phyloP scores from a whole-genome alignment of 306 rosid species.

The Vigna angularis region DNA sequence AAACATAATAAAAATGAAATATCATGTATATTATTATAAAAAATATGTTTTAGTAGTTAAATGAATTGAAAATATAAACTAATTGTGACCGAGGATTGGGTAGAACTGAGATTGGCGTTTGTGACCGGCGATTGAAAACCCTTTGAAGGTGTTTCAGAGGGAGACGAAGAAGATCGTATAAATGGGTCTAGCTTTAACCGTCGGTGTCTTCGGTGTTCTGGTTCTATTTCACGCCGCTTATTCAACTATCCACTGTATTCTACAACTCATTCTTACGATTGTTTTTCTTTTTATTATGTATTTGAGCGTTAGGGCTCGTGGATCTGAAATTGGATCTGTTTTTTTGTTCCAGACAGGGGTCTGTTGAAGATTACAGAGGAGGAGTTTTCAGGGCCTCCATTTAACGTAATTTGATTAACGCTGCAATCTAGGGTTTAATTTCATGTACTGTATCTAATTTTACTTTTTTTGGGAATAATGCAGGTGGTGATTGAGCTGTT shows the following conservation, averaged over 20 bases:
- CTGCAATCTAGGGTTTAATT: not conserved
- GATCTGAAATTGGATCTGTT: constrained; percentile 36
- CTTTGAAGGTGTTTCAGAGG: not conserved
- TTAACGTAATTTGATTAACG: constrained; percentile 48
- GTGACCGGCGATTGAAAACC: not conserved
- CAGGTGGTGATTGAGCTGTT: constrained; percentile 73
- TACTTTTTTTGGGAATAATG: not conserved
- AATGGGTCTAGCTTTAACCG: constrained; percentile 60
- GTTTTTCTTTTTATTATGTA: not conserved
- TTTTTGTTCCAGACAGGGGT: constrained; percentile 62
- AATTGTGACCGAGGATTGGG: not conserved
- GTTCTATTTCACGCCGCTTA: constrained; percentile 77
- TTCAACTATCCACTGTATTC: constrained; percentile 72
- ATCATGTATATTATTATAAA: too few species aligned
- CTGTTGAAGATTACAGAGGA: constrained; percentile 79
- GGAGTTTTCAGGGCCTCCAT: constrained; percentile 81
- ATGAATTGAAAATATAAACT: not conserved
- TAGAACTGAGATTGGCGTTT: not conserved
- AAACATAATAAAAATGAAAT: too few species aligned
- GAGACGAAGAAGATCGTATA: not conserved
- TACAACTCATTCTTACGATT: not conserved
- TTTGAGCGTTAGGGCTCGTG: not conserved
- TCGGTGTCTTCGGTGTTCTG: constrained; percentile 68
- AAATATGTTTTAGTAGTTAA: too few species aligned
- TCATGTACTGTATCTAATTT: not conserved